These are phyloP conservation scores for Picochlorum sp. DNA, from an alignment of 139 green algal species.

Conservation along the genomic window DNA sequence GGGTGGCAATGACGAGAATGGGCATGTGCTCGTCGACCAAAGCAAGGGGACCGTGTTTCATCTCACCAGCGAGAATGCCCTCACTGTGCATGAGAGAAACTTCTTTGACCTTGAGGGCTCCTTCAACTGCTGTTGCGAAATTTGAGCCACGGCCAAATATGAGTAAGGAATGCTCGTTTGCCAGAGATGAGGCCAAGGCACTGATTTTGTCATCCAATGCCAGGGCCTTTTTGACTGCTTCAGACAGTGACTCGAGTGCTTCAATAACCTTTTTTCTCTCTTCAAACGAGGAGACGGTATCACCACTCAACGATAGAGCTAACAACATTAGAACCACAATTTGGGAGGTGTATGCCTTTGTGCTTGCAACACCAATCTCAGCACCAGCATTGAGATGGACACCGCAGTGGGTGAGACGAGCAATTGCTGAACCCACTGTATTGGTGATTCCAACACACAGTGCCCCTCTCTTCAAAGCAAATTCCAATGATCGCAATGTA, in stretches of 20 bases:
- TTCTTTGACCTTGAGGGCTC: constrained; percentile 71
- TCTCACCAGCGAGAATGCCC: constrained; percentile 95
- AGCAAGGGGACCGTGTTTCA: constrained; percentile 97
- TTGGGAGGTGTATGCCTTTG: constrained; percentile 79
- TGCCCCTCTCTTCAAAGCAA: constrained; percentile 69
- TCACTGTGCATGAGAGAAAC: constrained; percentile 52
- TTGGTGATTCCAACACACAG: constrained; percentile 96
- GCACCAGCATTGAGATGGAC: constrained; percentile 87
- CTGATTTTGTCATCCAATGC: constrained; percentile 68
- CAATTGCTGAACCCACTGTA: constrained; percentile 88
- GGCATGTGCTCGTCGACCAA: constrained; percentile 91
- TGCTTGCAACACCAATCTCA: constrained; percentile 96
- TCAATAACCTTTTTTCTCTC: constrained; percentile 76
- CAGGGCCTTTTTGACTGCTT: constrained; percentile 49
- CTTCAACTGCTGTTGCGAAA: constrained; percentile 93
- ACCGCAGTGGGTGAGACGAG: constrained; percentile 81
- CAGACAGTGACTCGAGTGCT: constrained; percentile 57
- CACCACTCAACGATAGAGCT: constrained; percentile 79
- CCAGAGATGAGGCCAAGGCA: constrained; percentile 70
- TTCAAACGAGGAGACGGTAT: constrained; percentile 69
- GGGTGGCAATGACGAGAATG: constrained; percentile 84
- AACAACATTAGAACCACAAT: constrained; percentile 90
- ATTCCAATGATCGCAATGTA: constrained; percentile 80
- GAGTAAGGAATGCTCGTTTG: constrained; percentile 66
- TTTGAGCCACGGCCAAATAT: constrained; percentile 91